A percentile compares a stretch with the other conserved stretches of the same genome.
Conservation (phyloP, 495 filamentous ascomycete species). For the Hyaloscypha hepaticicola region DNA sequence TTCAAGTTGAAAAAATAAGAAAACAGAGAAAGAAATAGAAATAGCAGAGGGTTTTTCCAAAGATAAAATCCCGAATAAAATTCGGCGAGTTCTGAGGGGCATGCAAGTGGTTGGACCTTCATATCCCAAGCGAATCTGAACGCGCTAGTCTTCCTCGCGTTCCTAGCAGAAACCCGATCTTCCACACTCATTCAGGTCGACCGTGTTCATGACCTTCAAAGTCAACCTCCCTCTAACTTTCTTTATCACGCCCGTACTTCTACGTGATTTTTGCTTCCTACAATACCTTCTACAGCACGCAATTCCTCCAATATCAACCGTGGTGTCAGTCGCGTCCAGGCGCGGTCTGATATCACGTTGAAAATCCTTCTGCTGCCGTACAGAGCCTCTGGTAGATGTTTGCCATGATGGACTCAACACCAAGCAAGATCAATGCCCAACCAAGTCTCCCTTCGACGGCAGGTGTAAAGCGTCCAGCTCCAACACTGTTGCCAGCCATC, state of each 20-base stretch:
- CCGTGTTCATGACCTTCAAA: conserved; percentile 31
- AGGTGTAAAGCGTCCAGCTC: conserved; percentile 74
- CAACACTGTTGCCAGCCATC: conserved; percentile 81
- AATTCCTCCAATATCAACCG: conserved; percentile 21
- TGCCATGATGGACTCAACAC: conserved; percentile 34
- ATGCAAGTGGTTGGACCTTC: not conserved
- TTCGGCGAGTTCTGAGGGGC: not conserved
- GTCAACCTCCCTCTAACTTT: conserved; percentile 14
- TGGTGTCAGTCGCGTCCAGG: conserved; percentile 23
- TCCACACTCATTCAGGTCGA: conserved; percentile 14
- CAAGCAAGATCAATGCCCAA: conserved; percentile 31
- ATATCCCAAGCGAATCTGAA: conserved; percentile 3
- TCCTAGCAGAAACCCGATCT: conserved; percentile 19
- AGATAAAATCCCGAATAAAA: not conserved
- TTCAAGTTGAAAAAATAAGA: not conserved
- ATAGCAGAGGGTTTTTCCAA: not conserved
- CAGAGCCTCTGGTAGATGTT: conserved; percentile 12
- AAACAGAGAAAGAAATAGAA: not conserved
- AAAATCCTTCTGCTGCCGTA: conserved; percentile 11
- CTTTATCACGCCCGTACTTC: not conserved
- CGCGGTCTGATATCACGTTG: conserved; percentile 25
- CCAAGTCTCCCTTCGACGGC: conserved; percentile 48
- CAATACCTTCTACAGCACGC: not conserved
- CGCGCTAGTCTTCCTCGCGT: conserved; percentile 21
- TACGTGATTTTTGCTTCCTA: not conserved